Evolutionary conservation across 495 filamentous ascomycete species (phyloP).

Genomic region (Delitschia confertaspora): DNA sequence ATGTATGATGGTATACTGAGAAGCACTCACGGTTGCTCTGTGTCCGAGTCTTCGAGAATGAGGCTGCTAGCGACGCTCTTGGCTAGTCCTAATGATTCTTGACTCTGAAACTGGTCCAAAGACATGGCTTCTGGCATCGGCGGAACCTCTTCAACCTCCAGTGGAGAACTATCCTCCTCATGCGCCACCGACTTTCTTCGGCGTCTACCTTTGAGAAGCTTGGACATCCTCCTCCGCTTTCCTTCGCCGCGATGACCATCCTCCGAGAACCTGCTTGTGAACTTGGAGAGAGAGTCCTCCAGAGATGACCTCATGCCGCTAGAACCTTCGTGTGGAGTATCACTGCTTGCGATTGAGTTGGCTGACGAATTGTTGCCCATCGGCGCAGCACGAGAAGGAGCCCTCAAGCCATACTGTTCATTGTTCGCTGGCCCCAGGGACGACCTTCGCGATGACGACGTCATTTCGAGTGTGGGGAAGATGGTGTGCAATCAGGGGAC

Average conservation of each 20-base stretch:
- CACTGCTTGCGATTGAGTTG: slow-evolving; percentile 28
- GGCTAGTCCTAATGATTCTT: slow-evolving; percentile 32
- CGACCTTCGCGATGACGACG: too few species aligned
- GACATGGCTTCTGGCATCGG: slow-evolving; percentile 16
- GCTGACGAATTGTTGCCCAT: slow-evolving; percentile 27
- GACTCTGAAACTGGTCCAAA: slow-evolving; percentile 15
- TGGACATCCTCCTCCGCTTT: slow-evolving; percentile 42
- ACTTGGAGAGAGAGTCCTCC: slow-evolving; percentile 31
- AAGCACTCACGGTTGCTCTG: slow-evolving; percentile 59
- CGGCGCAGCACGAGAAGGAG: too few species aligned
- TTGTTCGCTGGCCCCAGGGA: too few species aligned
- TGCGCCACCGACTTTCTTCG: slow-evolving; percentile 33
- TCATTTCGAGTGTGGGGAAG: too few species aligned
- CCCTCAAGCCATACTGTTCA: too few species aligned
- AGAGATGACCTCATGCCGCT: slow-evolving; percentile 26
- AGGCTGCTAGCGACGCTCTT: slow-evolving; percentile 47
- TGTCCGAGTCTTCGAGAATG: slow-evolving; percentile 61
- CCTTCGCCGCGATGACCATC: slow-evolving; percentile 28
- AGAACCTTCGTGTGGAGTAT: slow-evolving; percentile 15
- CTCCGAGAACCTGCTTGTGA: slow-evolving; percentile 23
- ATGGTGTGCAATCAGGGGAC: too few species aligned
- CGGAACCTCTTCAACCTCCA: slow-evolving; percentile 9
- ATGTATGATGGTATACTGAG: slow-evolving; percentile 14
- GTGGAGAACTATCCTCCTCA: slow-evolving; percentile 15
- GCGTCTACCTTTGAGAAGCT: slow-evolving; percentile 44